Evolutionary conservation across 352 stramenopile species (phyloP), one percentile per base, ranked within the genome.

Genomic region (Pilasporangium apinafurcum): DNA sequence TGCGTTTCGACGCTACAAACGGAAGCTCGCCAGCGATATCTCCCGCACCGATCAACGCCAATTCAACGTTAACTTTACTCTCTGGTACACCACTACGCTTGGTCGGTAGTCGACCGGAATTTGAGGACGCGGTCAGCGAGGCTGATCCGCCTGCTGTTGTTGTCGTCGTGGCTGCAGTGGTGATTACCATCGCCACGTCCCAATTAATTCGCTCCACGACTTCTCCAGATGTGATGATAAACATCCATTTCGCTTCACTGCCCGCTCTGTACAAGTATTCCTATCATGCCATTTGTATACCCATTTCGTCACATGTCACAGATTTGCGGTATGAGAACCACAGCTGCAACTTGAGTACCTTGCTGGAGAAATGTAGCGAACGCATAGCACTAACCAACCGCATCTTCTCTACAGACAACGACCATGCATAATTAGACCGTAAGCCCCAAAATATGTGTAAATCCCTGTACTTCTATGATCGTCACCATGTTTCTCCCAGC

Each of bases 181-280:
- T 34, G n/a, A n/a, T n/a, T n/a, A n/a, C n/a, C n/a, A n/a, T n/a
- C n/a, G n/a, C 25, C 1, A 80, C 48, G 4, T 62, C 71, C 57
- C 67, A 81, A 51, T 84, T 86, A 17, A 82, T 55, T 5, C 73
- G 68, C 48, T 89, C 77, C 27, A 83, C 66, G 8, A 83, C 68
- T 51, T 89, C 77, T 9, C 77, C 77, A 0, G 66, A 62, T 17
- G 75, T 81, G 21, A 89, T 60, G 39, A 89, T 72, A 37, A 69
- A 89, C 66, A 89, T 78, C 63, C 68, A 83, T 46, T 83, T 86
- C 8, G 73, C 71, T 31, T 86, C 70, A 0, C 61, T 59, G 2
- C 77, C 77, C 10, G 73, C 64, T 10, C 69, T 64, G 29, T 89
- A 86, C 26, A 89, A 47, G 52, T 82, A 84, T 31, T 89, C 73